Conservation (phyloP, 2,329 filamentous ascomycete species). For the Akanthomyces uredinophilus region DNA sequence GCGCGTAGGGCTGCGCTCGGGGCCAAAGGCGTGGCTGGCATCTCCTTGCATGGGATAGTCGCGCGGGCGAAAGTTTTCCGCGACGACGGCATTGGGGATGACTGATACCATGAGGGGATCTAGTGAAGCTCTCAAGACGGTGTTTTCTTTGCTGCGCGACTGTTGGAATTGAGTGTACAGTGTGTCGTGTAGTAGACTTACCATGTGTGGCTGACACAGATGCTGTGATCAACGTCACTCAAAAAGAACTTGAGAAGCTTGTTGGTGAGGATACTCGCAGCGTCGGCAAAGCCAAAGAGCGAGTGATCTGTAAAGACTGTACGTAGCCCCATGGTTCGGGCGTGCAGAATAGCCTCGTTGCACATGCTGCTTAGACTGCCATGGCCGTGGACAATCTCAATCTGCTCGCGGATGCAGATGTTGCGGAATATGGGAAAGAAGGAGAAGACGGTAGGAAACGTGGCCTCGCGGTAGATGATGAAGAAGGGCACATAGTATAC, state of each 20-base stretch:
- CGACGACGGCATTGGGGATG: constrained; percentile 95
- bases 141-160: constrained; percentile 81
- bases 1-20: constrained; percentile 54
- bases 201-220: constrained; percentile 98
- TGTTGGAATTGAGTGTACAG: constrained; percentile 18
- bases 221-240: constrained; percentile 96
- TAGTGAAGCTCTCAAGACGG: constrained; percentile 85
- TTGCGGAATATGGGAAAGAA: constrained; percentile 98
- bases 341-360: constrained; percentile 91
- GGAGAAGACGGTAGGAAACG: constrained; percentile 95
- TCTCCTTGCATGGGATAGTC: constrained; percentile 33
- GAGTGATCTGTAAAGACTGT: constrained; percentile 98
- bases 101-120: constrained; percentile 97
- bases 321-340: constrained; percentile 88
- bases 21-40: constrained; percentile 30
- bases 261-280: constrained; percentile 91
- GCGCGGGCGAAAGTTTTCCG: constrained; percentile 83
- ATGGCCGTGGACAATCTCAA: constrained; percentile 98
- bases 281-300: constrained; percentile 94
- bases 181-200: constrained; percentile 34
- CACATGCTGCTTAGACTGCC: constrained; percentile 88
- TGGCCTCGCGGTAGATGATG: constrained; percentile 88
- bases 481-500: constrained; percentile 97
- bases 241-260: constrained; percentile 94
- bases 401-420: constrained; percentile 87